A percentile compares a stretch with the other conserved stretches of the same genome.
Evolutionary conservation across 164 flowering plant genomes (phyloP).

Genomic region (Umbilicus rupestris): DNA sequence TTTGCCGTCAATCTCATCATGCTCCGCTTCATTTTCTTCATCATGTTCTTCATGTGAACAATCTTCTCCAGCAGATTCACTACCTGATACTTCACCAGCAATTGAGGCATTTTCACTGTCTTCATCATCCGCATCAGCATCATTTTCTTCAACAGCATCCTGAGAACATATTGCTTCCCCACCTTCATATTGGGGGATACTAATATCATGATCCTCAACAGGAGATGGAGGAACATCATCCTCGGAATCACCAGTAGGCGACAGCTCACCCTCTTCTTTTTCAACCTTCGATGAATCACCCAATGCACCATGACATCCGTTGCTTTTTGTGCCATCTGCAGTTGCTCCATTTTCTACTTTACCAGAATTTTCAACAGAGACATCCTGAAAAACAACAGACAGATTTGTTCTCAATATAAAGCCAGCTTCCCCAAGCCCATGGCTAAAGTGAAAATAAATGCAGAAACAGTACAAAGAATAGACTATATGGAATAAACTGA

Average conservation of each 20-base stretch:
- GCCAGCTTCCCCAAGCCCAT: not conserved
- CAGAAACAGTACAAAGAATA: not conserved
- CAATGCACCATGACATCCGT: constrained; percentile 19
- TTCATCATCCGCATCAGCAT: constrained; percentile 52
- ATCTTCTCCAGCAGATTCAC: constrained; percentile 62
- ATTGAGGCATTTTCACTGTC: constrained; percentile 56
- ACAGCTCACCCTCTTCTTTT: constrained; percentile 69
- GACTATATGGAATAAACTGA: not conserved
- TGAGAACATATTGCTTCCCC: constrained; percentile 20
- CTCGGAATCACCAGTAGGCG: constrained; percentile 58
- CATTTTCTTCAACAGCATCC: constrained; percentile 35
- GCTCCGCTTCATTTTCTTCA: constrained; percentile 49
- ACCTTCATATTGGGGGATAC: constrained; percentile 20
- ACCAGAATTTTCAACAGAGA: constrained; percentile 19
- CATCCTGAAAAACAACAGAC: constrained; percentile 21
- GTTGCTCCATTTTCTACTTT: constrained; percentile 23
- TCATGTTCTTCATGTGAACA: constrained; percentile 50
- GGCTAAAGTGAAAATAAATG: not conserved
- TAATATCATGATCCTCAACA: constrained; percentile 12
- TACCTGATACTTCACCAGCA: constrained; percentile 52
- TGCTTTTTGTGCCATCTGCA: constrained; percentile 17
- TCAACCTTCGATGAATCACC: constrained; percentile 30
- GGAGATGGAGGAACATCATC: constrained; percentile 22
- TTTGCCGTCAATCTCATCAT: constrained; percentile 46
- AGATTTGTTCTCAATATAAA: not conserved